Conservation (phyloP, 768 basidiomycete species). For the Mycena filopes region DNA sequence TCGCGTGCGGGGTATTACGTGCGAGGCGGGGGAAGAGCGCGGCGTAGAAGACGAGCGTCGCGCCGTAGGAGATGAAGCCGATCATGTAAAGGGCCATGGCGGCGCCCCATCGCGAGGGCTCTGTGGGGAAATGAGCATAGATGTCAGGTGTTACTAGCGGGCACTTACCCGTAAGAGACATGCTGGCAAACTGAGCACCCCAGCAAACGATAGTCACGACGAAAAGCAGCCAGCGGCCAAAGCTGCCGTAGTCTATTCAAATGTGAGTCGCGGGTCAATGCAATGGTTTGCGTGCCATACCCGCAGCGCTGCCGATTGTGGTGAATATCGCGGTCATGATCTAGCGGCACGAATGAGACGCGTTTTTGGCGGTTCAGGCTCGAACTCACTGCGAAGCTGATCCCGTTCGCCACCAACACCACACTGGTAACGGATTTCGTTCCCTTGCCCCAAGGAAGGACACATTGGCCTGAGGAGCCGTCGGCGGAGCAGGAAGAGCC, state of each 20-base stretch:
- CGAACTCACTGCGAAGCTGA: slow-evolving; percentile 76
- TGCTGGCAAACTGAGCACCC: slow-evolving; percentile 82
- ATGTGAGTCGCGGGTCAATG: background rate
- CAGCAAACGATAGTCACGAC: slow-evolving; percentile 79
- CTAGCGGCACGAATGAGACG: slow-evolving; percentile 42
- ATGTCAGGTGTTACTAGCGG: background rate
- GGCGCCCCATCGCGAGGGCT: slow-evolving; percentile 73
- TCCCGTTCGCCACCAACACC: slow-evolving; percentile 80
- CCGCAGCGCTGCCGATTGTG: slow-evolving; percentile 78
- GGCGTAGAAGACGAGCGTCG: slow-evolving; percentile 84
- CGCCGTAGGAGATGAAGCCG: slow-evolving; percentile 82
- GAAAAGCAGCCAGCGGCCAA: slow-evolving; percentile 84
- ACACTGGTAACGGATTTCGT: slow-evolving; percentile 81
- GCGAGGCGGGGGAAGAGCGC: slow-evolving; percentile 85
- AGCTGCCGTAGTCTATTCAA: slow-evolving; percentile 65
- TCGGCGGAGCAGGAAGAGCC: slow-evolving; percentile 73
- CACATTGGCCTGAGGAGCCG: slow-evolving; percentile 75
- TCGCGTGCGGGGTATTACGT: slow-evolving; percentile 75
- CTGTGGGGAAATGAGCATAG: slow-evolving; percentile 45
- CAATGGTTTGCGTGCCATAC: slow-evolving; percentile 1
- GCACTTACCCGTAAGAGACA: slow-evolving; percentile 73
- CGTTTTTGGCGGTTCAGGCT: no score
- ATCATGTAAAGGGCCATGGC: slow-evolving; percentile 86
- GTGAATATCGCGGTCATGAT: slow-evolving; percentile 87
- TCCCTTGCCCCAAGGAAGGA: slow-evolving; percentile 80